Evolutionary conservation across 2,329 filamentous ascomycete genomes (phyloP).

Genomic region (Chaetomium globosum): DNA sequence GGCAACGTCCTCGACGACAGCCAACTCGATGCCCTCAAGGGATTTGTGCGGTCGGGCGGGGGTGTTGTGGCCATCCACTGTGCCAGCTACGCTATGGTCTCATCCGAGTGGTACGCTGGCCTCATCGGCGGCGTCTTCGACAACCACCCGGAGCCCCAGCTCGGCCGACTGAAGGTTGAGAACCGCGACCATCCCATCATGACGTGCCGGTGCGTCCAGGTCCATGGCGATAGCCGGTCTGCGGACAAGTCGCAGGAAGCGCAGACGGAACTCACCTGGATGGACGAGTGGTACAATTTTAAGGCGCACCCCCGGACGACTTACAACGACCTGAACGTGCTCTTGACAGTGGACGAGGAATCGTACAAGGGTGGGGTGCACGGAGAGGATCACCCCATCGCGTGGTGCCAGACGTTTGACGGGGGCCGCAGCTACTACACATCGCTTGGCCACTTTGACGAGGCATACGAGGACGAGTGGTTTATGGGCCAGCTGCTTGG

Average conservation of each 20-base stretch:
- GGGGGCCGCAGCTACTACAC: conserved; percentile 47
- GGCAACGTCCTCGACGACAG: conserved; percentile 43
- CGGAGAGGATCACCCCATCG: conserved; percentile 45
- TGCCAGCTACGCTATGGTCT: conserved; percentile 43
- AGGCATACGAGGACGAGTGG: conserved; percentile 44
- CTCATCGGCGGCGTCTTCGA: conserved; percentile 47
- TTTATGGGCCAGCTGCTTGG: conserved; percentile 37
- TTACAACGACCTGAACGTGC: conserved; percentile 37
- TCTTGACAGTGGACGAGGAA: conserved; percentile 45
- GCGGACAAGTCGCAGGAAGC: not conserved
- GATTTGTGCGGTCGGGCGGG: conserved; percentile 42
- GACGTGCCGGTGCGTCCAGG: conserved; percentile 18
- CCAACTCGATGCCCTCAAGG: conserved; percentile 43
- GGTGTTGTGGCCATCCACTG: conserved; percentile 49
- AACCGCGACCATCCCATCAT: conserved; percentile 41
- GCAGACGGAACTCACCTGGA: conserved; percentile 39
- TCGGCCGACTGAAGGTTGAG: conserved; percentile 40
- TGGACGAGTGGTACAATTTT: conserved; percentile 52
- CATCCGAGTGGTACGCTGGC: conserved; percentile 44
- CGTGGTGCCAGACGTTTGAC: conserved; percentile 47
- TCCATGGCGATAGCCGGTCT: conserved; percentile 18
- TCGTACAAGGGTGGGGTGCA: conserved; percentile 44
- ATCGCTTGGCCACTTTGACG: conserved; percentile 48
- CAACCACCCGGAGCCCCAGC: conserved; percentile 45
- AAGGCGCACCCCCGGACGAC: conserved; percentile 38